These are phyloP conservation scores for Blastobotrys apis DNA, from an alignment of 1,139 yeast species.

Conservation along the genomic window DNA sequence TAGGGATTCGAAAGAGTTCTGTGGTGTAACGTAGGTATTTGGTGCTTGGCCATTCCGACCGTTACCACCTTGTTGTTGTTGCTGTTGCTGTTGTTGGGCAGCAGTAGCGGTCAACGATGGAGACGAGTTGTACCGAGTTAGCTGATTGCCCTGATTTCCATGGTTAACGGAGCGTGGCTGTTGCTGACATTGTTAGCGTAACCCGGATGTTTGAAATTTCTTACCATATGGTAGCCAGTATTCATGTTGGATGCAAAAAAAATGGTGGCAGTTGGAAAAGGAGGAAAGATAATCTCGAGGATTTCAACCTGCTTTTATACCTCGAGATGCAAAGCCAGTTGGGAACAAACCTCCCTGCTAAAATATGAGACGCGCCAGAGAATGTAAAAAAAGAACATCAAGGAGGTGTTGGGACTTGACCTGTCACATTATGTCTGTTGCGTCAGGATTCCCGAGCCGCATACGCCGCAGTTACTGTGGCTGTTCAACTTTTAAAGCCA, in stretches of 20 bases:
- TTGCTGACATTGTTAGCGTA: background rate
- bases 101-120: slow-evolving; percentile 13
- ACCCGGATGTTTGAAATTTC: slow-evolving; percentile 2
- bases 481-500: too few relatives aligned
- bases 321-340: too few relatives aligned
- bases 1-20: slow-evolving; percentile 22
- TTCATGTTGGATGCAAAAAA: slow-evolving; percentile 2
- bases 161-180: background rate
- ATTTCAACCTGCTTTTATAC: too few relatives aligned
- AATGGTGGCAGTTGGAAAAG: background rate
- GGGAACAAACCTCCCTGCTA: too few relatives aligned
- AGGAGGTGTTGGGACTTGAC: too few relatives aligned
- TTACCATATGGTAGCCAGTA: slow-evolving; percentile 1
- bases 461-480: too few relatives aligned
- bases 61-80: background rate
- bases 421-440: too few relatives aligned
- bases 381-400: too few relatives aligned
- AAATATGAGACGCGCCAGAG: too few relatives aligned
- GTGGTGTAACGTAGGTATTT: slow-evolving; percentile 19
- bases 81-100: slow-evolving; percentile 5
- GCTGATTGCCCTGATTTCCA: slow-evolving; percentile 9
- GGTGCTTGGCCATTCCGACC: too few relatives aligned
- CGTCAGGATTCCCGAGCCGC: too few relatives aligned
- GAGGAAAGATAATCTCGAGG: background rate
- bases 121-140: slow-evolving; percentile 17